Evolutionary conservation across 129 eudicot genomes (phyloP), one percentile per base, ranked within the genome.

Genomic region (Pulicaria dysenterica): DNA sequence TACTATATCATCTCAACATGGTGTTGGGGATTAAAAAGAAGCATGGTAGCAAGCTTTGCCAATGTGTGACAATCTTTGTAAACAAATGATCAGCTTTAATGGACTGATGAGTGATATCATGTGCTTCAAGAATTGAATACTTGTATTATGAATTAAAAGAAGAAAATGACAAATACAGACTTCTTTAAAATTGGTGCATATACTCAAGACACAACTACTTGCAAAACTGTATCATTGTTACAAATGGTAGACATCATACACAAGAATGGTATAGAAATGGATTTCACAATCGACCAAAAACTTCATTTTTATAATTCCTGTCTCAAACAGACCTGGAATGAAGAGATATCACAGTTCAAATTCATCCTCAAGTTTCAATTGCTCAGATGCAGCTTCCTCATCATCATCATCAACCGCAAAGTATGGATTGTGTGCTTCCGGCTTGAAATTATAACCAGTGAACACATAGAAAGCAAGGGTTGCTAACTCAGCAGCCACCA

Each of bases 351-450:
- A 91, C 77, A 88, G 75, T 73, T 86, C 97, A 73, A 91, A 88
- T 75, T 88, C 95, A 83, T 86, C 93, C 79, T 88, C 96, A 38
- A 86, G 90, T 77, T 86, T 88, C 84, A 91, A 61, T 58, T 76
- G 83, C 83, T 88, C 92, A 7, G 83, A 80, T 15, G 97, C 97
- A 72, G 97, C 97, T 50, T 88, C 97, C 67, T 89, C 97, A 58
- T 92, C 97, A 15, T 86, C 97, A 65, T 92, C 97, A 81, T 92
- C 97, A 53, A 92, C 58, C 12, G 80, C 91, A 50, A 92, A 83
- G 49, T 92, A 92, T 0, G 93, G 93, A 58, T 92, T 92, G 41
- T 86, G 91, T 0, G 84, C 89, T 77, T 84, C 89, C 0, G 97
- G 96, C 91, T 81, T 84, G 69, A 92, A 92, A 75, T 83, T 92